phyloP scores from a whole-genome alignment of 345 rosid species.

The Brassica napus region Da-Ae NC_063449.1:12554501-12555000 shows the following conservation, averaged over 20 bases:
- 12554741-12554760: neutral
- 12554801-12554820: neutral
- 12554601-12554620: slow-evolving; percentile 75
- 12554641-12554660: slow-evolving; percentile 44
- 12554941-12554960: neutral
- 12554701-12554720: slow-evolving; percentile 69
- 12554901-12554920: neutral
- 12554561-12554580: slow-evolving; percentile 51
- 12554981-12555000: slow-evolving; percentile 80
- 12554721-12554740: slow-evolving; percentile 62
- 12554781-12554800: neutral
- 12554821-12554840: slow-evolving; percentile 75
- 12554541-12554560: slow-evolving; percentile 71
- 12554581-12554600: slow-evolving; percentile 59
- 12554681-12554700: slow-evolving; percentile 51
- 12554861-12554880: slow-evolving; percentile 95
- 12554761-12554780: neutral
- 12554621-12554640: slow-evolving; percentile 50
- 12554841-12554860: slow-evolving; percentile 87
- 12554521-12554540: slow-evolving; percentile 67
- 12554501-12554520: slow-evolving; percentile 83
- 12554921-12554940: neutral
- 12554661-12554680: slow-evolving; percentile 53
- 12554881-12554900: slow-evolving; percentile 85
- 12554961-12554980: slow-evolving; percentile 72